Evolutionary conservation across 2,329 filamentous ascomycete genomes (phyloP), one percentile per base, ranked within the genome.

Genomic region (Paraphoma chrysanthemicola): DNA sequence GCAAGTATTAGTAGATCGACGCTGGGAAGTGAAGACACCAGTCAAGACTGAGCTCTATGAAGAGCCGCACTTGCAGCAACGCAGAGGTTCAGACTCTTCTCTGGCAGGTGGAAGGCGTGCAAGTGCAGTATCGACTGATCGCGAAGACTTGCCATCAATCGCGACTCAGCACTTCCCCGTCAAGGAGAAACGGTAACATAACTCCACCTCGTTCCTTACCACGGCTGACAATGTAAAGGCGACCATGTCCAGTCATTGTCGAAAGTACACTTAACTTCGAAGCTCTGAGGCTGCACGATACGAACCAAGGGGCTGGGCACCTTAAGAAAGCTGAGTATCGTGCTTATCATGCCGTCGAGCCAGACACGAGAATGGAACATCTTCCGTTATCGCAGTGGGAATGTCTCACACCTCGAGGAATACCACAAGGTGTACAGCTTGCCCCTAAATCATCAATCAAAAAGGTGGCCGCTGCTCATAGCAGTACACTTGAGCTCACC

Each of bases 381-480:
- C 65, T 66, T 48, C 72, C 73, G 23, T 62, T 75, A 12, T 67
- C 68, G 9, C 66, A 74, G 42, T 77, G 73, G 74, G 67, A 74
- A 44, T 68, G 72, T 44, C 64, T 71, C 17, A 63, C 69, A 14
- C 68, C 70, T n/a, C 54, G 62, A 30, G 58, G 56, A 29, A 49
- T 59, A n/a, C 61, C 61, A 10, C 53, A 57, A 12, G 58, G 62
- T 14, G 62, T 70, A 31, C 60, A 62, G 18, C 56, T 65, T 23
- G 55, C 55, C 16, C 59, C 63, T 16, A 60, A 57, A 39, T 55
- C 63, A 1, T 49, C 46, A n/a, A 46, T 58, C 16, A 54, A 60
- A 5, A 69, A 68, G 28, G 58, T 59, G 17, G 53, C 63, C 11
- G 52, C 59, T 28, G 53, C 60, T 3, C 63, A 67, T 12, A 69